Conservation (phyloP, 2,329 filamentous ascomycete species). For the Mycosphaerella sp. region DNA sequence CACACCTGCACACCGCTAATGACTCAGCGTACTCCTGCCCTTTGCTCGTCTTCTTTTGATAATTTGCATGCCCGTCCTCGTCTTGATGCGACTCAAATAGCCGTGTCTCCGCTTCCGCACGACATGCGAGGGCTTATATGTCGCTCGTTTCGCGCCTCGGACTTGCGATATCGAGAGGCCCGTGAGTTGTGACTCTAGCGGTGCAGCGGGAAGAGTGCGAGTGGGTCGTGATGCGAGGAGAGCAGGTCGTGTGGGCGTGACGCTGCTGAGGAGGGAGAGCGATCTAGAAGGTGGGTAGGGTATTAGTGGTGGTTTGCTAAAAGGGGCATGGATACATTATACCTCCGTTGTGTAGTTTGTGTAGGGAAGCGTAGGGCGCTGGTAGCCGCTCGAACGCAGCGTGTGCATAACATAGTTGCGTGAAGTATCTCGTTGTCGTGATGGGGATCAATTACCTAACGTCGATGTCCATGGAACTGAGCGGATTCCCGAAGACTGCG, state of each 20-base stretch:
- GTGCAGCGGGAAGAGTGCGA: conserved; percentile 5
- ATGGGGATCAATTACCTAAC: neutral
- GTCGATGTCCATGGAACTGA: neutral
- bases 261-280: conserved; percentile 20
- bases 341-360: conserved; percentile 4
- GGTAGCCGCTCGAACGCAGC: conserved; percentile 4
- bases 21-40: conserved; percentile 49
- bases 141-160: conserved; percentile 47
- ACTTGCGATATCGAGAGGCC: conserved; percentile 38
- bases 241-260: conserved; percentile 18
- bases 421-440: neutral
- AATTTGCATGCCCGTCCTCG: conserved; percentile 49
- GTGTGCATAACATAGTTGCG: conserved; percentile 7
- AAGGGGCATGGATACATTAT: neutral
- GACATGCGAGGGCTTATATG: conserved; percentile 54
- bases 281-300: conserved; percentile 10
- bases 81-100: conserved; percentile 50
- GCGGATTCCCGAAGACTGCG: neutral
- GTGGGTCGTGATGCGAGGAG: conserved; percentile 10
- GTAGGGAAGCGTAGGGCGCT: conserved; percentile 1
- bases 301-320: neutral
- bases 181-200: neutral
- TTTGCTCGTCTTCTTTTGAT: conserved; percentile 51
- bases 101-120: conserved; percentile 58
- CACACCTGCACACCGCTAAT: conserved; percentile 34